Conservation (phyloP, 495 filamentous ascomycete genomes). For the Aspergillus taichungensis region DNA sequence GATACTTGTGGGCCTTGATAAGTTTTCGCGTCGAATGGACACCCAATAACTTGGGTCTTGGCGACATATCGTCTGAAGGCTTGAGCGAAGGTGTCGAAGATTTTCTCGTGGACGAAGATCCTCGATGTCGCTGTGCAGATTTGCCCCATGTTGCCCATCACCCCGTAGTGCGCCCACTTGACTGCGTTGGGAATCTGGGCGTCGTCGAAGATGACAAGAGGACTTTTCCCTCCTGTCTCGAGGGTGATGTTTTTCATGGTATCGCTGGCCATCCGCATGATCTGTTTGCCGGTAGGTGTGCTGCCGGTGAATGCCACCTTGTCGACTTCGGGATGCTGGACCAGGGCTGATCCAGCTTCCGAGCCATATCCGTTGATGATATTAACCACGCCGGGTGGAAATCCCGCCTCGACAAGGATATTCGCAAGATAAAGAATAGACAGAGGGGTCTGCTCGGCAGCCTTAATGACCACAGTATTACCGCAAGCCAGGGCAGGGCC, state of each 20-base stretch:
- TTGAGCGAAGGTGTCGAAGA: constrained; percentile 36
- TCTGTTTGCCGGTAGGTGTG: constrained; percentile 41
- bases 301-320: constrained; percentile 62
- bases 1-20: constrained; percentile 45
- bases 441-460: constrained; percentile 43
- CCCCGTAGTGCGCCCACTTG: constrained; percentile 36
- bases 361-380: constrained; percentile 49
- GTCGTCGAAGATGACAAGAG: constrained; percentile 60
- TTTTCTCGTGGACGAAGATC: constrained; percentile 45
- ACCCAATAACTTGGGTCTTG: constrained; percentile 40
- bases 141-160: constrained; percentile 49
- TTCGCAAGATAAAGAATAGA: constrained; percentile 47
- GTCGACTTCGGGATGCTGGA: constrained; percentile 43
- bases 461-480: constrained; percentile 45
- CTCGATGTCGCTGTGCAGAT: constrained; percentile 56
- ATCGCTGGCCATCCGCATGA: constrained; percentile 39
- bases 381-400: constrained; percentile 49
- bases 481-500: constrained; percentile 54
- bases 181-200: constrained; percentile 48
- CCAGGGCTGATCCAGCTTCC: constrained; percentile 47
- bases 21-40: constrained; percentile 24
- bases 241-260: constrained; percentile 55
- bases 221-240: constrained; percentile 59
- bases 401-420: constrained; percentile 49
- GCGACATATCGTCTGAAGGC: constrained; percentile 37